A percentile compares a stretch with the other conserved stretches of the same genome.
These are phyloP conservation scores for Oryza brachyantha DNA, from an alignment of 176 grass and related monocot species.

Conservation along the genomic window DNA sequence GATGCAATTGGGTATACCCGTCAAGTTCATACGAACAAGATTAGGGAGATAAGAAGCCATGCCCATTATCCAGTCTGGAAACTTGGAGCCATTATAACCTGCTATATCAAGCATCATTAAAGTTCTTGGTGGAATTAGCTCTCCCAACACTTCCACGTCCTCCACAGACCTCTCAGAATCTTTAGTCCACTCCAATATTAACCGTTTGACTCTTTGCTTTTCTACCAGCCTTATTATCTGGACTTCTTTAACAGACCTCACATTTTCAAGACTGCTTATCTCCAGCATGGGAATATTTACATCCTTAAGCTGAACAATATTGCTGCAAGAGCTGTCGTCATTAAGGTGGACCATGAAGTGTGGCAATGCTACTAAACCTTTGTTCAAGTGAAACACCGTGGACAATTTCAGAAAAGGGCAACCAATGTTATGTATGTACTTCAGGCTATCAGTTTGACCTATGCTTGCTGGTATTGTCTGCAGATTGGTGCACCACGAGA, in stretches of 20 bases:
- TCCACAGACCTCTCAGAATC: background rate
- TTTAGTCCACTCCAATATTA: background rate
- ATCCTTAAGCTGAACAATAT: background rate
- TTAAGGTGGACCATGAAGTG: too few species aligned
- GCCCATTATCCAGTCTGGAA: background rate
- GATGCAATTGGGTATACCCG: background rate
- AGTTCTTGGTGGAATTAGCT: conserved; percentile 1
- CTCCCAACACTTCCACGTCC: background rate
- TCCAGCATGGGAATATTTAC: background rate
- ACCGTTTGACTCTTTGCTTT: background rate
- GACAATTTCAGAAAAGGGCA: background rate
- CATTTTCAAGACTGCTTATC: conserved; percentile 9
- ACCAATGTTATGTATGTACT: background rate
- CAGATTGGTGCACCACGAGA: too few species aligned
- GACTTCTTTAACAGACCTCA: background rate
- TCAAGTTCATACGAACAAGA: fast-evolving
- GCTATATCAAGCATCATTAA: fast-evolving
- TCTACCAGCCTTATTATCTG: background rate
- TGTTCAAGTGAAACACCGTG: too few species aligned
- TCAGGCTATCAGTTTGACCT: background rate
- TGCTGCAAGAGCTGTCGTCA: too few species aligned
- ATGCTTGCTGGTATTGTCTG: background rate
- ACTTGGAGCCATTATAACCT: background rate
- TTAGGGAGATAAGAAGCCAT: background rate
- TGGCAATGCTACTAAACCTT: too few species aligned